Conservation (phyloP, 2,329 filamentous ascomycete genomes). For the Phaeoacremonium minimum region DNA sequence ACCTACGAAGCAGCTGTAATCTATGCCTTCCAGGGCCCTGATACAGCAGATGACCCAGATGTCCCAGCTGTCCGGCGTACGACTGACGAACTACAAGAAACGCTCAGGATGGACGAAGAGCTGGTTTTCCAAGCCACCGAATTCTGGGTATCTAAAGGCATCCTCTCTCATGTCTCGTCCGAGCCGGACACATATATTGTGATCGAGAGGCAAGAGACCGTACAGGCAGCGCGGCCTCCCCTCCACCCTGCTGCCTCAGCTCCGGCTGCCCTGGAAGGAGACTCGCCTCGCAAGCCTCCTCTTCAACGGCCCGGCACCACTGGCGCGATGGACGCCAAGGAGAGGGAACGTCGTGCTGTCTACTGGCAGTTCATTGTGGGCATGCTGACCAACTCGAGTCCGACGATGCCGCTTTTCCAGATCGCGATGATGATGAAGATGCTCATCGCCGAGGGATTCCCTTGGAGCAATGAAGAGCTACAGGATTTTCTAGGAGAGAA, state of each 20-base stretch:
- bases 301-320: constrained; percentile 17
- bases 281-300: constrained; percentile 12
- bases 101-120: constrained; percentile 70
- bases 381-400: constrained; percentile 90
- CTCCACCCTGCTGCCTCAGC: constrained; percentile 9
- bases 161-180: constrained; percentile 49
- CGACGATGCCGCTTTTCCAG: constrained; percentile 71
- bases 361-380: constrained; percentile 92
- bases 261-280: constrained; percentile 11
- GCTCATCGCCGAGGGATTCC: constrained; percentile 80
- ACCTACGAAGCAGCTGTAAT: constrained; percentile 88
- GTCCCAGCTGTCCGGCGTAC: constrained; percentile 32
- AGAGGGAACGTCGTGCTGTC: constrained; percentile 54
- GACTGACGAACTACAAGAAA: constrained; percentile 46
- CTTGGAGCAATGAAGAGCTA: constrained; percentile 85
- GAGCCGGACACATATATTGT: constrained; percentile 57
- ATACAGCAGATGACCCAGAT: constrained; percentile 22
- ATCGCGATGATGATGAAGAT: constrained; percentile 96
- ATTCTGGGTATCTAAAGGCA: constrained; percentile 68
- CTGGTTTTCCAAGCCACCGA: constrained; percentile 62
- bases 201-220: constrained; percentile 47
- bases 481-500: constrained; percentile 75
- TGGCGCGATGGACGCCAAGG: constrained; percentile 55
- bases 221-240: constrained; percentile 4
- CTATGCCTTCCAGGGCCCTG: constrained; percentile 65